A percentile compares a stretch with the other conserved stretches of the same genome.
Conservation (phyloP, 2,329 filamentous ascomycete genomes). For the Ampelomyces quisqualis region DNA sequence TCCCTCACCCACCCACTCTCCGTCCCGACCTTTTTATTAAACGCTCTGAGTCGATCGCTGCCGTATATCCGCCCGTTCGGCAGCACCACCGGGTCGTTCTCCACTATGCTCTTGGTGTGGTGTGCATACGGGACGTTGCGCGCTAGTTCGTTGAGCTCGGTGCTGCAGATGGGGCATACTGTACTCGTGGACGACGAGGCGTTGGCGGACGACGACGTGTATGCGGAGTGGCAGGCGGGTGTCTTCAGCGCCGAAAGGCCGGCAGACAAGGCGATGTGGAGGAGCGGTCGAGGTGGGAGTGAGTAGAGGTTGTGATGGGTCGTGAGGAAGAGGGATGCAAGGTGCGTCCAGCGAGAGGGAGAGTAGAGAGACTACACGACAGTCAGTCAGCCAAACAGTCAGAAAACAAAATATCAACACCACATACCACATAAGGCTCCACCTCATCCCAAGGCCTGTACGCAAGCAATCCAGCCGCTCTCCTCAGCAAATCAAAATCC, state of each 20-base stretch:
- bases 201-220: slow-evolving; percentile 56
- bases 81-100: slow-evolving; percentile 79
- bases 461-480: slow-evolving; percentile 78
- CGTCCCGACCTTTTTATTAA: slow-evolving; percentile 78
- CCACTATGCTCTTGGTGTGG: slow-evolving; percentile 90
- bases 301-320: slow-evolving; percentile 86
- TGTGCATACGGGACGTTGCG: slow-evolving; percentile 89
- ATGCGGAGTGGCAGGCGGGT: slow-evolving; percentile 79
- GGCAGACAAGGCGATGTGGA: slow-evolving; percentile 87
- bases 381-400: slow-evolving; percentile 20
- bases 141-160: slow-evolving; percentile 89
- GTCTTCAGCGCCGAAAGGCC: slow-evolving; percentile 95
- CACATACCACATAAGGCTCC: slow-evolving; percentile 61
- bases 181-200: slow-evolving; percentile 63
- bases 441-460: slow-evolving; percentile 63
- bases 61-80: slow-evolving; percentile 89
- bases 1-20: slow-evolving; percentile 70
- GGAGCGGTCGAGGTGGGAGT: slow-evolving; percentile 76
- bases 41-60: slow-evolving; percentile 67
- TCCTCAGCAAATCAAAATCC: slow-evolving; percentile 66
- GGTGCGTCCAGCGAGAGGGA: slow-evolving; percentile 67
- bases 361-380: slow-evolving; percentile 68
- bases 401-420: background rate
- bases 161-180: slow-evolving; percentile 93
- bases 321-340: slow-evolving; percentile 77